Evolutionary conservation across 164 flowering plant genomes (phyloP).

Genomic region (Euptelea pleiosperma): DNA sequence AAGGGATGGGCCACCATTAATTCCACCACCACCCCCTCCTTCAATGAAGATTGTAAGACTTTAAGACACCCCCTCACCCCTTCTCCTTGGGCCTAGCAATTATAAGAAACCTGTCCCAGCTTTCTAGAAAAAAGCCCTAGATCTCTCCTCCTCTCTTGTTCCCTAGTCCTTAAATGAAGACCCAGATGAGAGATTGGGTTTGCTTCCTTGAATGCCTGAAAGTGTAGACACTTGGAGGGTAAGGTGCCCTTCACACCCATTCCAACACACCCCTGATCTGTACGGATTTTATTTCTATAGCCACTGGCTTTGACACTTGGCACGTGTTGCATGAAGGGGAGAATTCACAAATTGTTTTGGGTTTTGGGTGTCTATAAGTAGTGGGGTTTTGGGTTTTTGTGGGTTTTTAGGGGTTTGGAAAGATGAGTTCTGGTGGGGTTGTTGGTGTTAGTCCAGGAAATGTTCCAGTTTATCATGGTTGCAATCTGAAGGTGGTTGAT

Average conservation of each 20-base stretch:
- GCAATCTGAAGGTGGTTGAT: conserved; percentile 55
- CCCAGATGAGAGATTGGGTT: too few species aligned
- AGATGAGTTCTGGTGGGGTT: conserved; percentile 63
- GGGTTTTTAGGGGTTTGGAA: too few species aligned
- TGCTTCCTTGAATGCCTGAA: too few species aligned
- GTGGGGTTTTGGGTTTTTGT: conserved; percentile 9
- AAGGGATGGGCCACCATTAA: too few species aligned
- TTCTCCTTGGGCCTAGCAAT: too few species aligned
- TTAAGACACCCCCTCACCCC: too few species aligned
- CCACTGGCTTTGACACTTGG: conserved; percentile 14
- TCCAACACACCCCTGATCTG: conserved; percentile 12
- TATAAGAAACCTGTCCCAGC: too few species aligned
- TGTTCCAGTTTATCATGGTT: conserved; percentile 69
- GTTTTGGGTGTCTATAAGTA: conserved; percentile 24
- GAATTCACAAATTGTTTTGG: too few species aligned
- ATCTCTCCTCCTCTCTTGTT: background rate
- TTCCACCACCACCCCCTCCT: too few species aligned
- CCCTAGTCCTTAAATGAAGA: conserved; percentile 19
- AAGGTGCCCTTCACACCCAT: conserved; percentile 1
- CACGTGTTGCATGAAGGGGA: conserved; percentile 12
- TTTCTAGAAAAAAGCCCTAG: too few species aligned
- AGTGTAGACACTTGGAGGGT: conserved; percentile 7
- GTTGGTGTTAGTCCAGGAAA: conserved; percentile 73
- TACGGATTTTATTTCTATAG: conserved; percentile 3
- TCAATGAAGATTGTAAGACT: too few species aligned